phyloP scores from a whole-genome alignment of 2,329 filamentous ascomycete species.

The Chaetomium globosum region DNA sequence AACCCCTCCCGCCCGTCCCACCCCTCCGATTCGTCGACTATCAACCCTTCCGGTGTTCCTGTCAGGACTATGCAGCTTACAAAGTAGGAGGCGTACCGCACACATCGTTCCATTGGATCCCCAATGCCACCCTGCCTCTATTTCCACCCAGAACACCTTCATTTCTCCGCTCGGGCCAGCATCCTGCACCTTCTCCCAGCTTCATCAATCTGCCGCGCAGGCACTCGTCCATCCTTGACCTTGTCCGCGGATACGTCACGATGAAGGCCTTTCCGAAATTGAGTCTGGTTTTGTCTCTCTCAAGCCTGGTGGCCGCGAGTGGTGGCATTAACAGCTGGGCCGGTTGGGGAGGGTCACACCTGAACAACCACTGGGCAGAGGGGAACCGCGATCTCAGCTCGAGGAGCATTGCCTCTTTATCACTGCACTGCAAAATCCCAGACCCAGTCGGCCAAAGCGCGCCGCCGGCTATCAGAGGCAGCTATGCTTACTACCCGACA shows the following conservation, averaged over 20 bases:
- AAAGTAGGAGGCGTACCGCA: not conserved
- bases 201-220: not conserved
- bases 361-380: conserved; percentile 11
- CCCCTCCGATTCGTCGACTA: not conserved
- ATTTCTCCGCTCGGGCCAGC: not conserved
- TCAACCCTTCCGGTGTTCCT: not conserved
- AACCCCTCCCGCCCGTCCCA: not conserved
- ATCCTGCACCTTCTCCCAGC: not conserved
- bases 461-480: not conserved
- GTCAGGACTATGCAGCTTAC: not conserved
- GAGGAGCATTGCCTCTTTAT: not conserved
- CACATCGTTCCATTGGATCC: not conserved
- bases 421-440: conserved; percentile 7
- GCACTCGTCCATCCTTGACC: not conserved
- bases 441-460: conserved; percentile 11
- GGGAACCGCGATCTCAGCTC: conserved; percentile 6
- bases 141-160: not conserved
- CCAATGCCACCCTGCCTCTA: not conserved
- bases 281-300: not conserved
- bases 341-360: conserved; percentile 6
- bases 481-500: conserved; percentile 40
- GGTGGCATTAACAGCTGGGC: not conserved
- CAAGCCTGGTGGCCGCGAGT: not conserved
- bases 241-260: not conserved
- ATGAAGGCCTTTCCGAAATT: not conserved